These are phyloP conservation scores for Ceraceosorus bombacis DNA, from an alignment of 1,284 basidiomycete genomes.

Conservation along the genomic window DNA sequence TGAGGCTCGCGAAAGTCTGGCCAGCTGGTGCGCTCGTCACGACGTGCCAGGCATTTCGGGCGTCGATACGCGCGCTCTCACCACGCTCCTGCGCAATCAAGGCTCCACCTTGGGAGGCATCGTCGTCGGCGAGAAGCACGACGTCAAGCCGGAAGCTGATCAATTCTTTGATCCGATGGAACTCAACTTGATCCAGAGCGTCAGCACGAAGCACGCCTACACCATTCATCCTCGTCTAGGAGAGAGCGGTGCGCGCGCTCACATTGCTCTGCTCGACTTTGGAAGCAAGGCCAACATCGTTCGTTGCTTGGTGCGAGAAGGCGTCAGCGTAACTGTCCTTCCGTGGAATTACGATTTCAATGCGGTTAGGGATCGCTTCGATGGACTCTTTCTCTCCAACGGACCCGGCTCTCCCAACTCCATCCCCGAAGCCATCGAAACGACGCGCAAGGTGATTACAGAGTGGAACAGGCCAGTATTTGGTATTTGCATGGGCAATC, in stretches of 20 bases:
- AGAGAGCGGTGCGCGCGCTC: conserved; percentile 53
- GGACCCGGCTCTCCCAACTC: conserved; percentile 89
- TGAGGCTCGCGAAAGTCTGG: conserved; percentile 81
- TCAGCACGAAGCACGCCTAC: conserved; percentile 79
- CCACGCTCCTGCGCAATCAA: conserved; percentile 84
- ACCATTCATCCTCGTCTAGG: conserved; percentile 78
- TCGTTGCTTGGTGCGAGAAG: conserved; percentile 80
- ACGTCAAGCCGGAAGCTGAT: conserved; percentile 52
- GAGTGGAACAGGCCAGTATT: conserved; percentile 93
- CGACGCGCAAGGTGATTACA: conserved; percentile 65
- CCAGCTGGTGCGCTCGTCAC: conserved; percentile 86
- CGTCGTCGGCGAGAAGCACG: conserved; percentile 69
- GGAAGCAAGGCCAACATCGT: conserved; percentile 96
- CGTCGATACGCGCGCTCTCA: conserved; percentile 95
- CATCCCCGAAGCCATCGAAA: conserved; percentile 74
- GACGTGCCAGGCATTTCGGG: conserved; percentile 89
- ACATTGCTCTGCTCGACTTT: conserved; percentile 92
- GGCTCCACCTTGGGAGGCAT: conserved; percentile 92
- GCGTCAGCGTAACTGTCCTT: conserved; percentile 84
- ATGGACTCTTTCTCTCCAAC: conserved; percentile 93
- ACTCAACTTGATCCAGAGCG: conserved; percentile 88
- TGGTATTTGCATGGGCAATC: conserved; percentile 86
- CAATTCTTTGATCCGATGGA: conserved; percentile 72
- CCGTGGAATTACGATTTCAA: conserved; percentile 98
- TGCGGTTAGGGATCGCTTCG: conserved; percentile 72